These are phyloP conservation scores for Fusarium protoensiforme DNA, from an alignment of 2,329 filamentous ascomycete genomes.

Conservation along the genomic window DNA sequence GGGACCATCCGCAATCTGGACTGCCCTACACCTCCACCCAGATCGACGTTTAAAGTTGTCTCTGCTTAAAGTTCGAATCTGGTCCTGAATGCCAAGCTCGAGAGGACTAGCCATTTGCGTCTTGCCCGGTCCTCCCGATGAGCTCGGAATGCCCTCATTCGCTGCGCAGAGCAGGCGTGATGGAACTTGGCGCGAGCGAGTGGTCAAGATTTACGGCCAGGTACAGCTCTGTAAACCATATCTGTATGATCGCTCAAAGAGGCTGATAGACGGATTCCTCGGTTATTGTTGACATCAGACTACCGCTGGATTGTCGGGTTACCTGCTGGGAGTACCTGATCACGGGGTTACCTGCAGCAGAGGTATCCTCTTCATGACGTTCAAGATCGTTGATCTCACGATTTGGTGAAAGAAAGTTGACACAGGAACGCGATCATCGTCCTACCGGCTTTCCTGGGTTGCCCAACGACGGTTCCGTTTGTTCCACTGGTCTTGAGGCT, in stretches of 20 bases:
- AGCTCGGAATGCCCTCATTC: not conserved
- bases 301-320: not conserved
- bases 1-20: conserved; percentile 10
- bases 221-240: conserved; percentile 15
- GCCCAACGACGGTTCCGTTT: conserved; percentile 1
- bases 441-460: conserved; percentile 3
- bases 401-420: not conserved
- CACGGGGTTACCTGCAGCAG: not conserved
- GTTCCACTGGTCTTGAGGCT: not conserved
- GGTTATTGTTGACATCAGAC: not conserved
- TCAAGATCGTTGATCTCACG: not conserved
- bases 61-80: conserved; percentile 1
- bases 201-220: conserved; percentile 3
- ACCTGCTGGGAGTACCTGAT: not conserved
- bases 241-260: not conserved
- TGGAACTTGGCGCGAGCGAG: not conserved
- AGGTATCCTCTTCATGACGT: conserved; percentile 14
- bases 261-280: conserved; percentile 15
- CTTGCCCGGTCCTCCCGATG: not conserved
- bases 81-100: conserved; percentile 30
- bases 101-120: conserved; percentile 25
- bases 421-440: conserved; percentile 28
- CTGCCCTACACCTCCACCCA: conserved; percentile 2
- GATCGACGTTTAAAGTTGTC: conserved; percentile 20
- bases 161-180: not conserved